Conservation (phyloP, 441 rosid genomes). For the Melastoma candidum region DNA sequence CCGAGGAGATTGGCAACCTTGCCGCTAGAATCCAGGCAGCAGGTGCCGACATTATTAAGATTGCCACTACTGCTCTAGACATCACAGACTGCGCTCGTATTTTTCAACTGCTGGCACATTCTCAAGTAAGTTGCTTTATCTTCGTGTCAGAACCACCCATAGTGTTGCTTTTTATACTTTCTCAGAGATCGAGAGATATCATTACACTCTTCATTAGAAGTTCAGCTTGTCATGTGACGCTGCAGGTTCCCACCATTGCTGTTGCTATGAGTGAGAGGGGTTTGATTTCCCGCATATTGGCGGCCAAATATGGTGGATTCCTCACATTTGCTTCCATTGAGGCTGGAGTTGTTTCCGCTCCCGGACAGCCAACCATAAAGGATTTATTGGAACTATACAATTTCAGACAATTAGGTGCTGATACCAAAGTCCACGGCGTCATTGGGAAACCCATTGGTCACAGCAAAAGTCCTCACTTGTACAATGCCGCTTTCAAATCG, state of each 20-base stretch:
- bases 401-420: constrained; percentile 20
- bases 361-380: constrained; percentile 22
- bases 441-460: constrained; percentile 30
- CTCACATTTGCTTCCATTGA: constrained; percentile 23
- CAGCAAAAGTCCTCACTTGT: constrained; percentile 29
- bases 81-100: constrained; percentile 33
- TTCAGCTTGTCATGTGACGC: not conserved
- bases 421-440: constrained; percentile 28
- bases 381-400: constrained; percentile 23
- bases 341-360: constrained; percentile 14
- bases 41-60: constrained; percentile 38
- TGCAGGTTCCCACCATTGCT: constrained; percentile 28
- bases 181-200: too few relatives aligned
- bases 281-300: constrained; percentile 23
- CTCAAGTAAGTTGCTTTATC: constrained; percentile 23
- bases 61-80: constrained; percentile 28
- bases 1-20: constrained; percentile 31
- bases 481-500: constrained; percentile 24
- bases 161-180: too few relatives aligned
- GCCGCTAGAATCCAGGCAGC: constrained; percentile 35
- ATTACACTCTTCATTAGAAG: too few relatives aligned
- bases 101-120: constrained; percentile 32
- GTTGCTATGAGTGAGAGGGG: constrained; percentile 30
- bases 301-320: constrained; percentile 25
- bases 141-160: too few relatives aligned